Conservation (phyloP, 441 rosid species). For the Erodium texanum region DNA sequence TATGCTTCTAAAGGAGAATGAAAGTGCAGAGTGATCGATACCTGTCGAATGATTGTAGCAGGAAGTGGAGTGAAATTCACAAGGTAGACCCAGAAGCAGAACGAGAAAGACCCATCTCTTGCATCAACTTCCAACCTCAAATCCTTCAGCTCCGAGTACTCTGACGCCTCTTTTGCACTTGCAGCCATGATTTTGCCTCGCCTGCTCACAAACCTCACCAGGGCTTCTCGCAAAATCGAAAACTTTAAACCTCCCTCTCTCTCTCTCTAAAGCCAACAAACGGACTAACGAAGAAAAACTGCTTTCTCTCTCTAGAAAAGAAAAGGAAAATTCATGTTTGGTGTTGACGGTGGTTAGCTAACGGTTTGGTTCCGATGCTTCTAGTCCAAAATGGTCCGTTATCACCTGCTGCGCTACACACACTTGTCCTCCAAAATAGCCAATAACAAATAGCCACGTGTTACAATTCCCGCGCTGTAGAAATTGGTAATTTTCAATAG, state of each 20-base stretch:
- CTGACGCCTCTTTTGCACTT: slow-evolving; percentile 18
- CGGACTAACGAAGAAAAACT: background rate
- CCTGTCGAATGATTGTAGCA: slow-evolving; percentile 52
- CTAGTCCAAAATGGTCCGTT: background rate
- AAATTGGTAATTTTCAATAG: no score
- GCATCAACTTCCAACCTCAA: slow-evolving; percentile 42
- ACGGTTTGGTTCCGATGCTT: background rate
- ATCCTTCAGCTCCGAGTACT: slow-evolving; percentile 49
- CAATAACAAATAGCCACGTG: background rate
- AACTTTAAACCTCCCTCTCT: slow-evolving; percentile 1
- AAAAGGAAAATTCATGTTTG: background rate
- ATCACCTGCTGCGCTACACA: background rate
- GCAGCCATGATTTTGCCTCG: slow-evolving; percentile 28
- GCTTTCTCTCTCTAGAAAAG: background rate
- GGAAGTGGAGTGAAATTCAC: slow-evolving; percentile 44
- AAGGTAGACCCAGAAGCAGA: slow-evolving; percentile 71
- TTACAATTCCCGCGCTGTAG: no score
- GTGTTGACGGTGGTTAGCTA: slow-evolving; percentile 5
- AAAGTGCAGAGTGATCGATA: slow-evolving; percentile 9
- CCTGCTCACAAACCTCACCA: no score
- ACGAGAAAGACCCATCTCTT: slow-evolving; percentile 33
- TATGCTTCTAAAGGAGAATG: background rate
- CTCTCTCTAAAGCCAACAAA: background rate
- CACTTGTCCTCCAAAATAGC: background rate
- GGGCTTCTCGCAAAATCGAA: background rate